Percentiles rank a stretch among this genome's conserved stretches.
Conservation (phyloP, 306 rosid species). For the Cotoneaster glaucophyllus region DNA sequence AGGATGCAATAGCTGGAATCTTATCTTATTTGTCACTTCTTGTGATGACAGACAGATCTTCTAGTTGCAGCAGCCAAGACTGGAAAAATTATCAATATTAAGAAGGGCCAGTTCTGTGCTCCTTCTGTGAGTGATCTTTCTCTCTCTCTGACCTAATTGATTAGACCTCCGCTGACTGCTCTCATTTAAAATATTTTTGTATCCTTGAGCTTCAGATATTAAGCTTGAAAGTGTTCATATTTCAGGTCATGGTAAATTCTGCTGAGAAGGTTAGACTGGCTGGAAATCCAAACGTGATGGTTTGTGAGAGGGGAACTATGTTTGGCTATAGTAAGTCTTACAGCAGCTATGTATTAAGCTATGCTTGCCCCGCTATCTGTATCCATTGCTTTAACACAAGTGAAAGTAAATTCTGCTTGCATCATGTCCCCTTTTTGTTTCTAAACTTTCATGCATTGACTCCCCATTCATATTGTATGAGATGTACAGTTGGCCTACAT, state of each 20-base stretch:
- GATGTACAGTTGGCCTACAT: background rate
- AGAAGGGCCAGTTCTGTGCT: constrained; percentile 99
- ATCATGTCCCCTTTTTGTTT: background rate
- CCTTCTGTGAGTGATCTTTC: constrained; percentile 65
- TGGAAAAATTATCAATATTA: constrained; percentile 78
- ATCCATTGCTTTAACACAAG: background rate
- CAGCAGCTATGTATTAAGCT: constrained; percentile 4
- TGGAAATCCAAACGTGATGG: constrained; percentile 95
- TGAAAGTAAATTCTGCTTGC: background rate
- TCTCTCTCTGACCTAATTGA: background rate
- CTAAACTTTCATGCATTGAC: background rate
- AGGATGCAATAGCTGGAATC: constrained; percentile 9
- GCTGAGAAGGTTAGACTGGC: constrained; percentile 90
- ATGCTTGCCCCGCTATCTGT: constrained; percentile 1
- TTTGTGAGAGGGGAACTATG: constrained; percentile 98
- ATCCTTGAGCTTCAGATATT: background rate
- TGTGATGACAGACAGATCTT: constrained; percentile 84
- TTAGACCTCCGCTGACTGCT: background rate
- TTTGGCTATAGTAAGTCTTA: constrained; percentile 93
- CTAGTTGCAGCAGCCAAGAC: constrained; percentile 95
- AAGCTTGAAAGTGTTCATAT: constrained; percentile 12
- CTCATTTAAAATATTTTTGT: background rate
- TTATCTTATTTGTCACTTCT: constrained; percentile 25
- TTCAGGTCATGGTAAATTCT: constrained; percentile 84
- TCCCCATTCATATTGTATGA: background rate